These are phyloP conservation scores for Neurospora pannonica DNA, from an alignment of 495 filamentous ascomycete genomes.

Conservation along the genomic window DNA sequence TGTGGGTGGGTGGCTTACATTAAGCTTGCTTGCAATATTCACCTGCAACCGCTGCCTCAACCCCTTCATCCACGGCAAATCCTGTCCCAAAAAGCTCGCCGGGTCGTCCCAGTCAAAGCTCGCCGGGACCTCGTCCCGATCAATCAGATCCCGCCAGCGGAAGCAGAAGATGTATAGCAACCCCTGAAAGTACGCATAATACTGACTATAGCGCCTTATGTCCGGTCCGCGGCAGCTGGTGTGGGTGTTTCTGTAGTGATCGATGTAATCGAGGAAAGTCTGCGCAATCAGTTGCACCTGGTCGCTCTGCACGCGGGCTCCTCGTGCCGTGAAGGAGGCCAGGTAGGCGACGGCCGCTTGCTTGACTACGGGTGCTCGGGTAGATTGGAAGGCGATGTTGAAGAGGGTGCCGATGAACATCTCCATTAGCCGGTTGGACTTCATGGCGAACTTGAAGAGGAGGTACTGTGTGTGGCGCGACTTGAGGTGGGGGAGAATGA, in stretches of 20 bases:
- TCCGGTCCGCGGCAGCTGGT: conserved; percentile 69
- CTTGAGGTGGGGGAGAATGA: conserved; percentile 59
- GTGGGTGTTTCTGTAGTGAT: conserved; percentile 51
- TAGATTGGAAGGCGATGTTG: conserved; percentile 43
- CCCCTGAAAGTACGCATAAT: conserved; percentile 85
- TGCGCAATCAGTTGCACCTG: conserved; percentile 70
- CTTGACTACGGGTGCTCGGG: conserved; percentile 56
- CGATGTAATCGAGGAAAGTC: conserved; percentile 63
- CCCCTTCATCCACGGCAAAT: conserved; percentile 63
- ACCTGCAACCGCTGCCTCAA: conserved; percentile 61
- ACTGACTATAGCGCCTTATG: conserved; percentile 68
- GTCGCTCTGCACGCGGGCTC: conserved; percentile 63
- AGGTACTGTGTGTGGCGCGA: conserved; percentile 25
- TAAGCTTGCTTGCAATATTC: conserved; percentile 77
- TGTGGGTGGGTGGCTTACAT: conserved; percentile 27
- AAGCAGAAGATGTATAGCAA: conserved; percentile 88
- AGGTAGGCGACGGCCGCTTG: conserved; percentile 87
- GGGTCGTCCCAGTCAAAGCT: conserved; percentile 47
- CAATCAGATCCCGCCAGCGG: conserved; percentile 83
- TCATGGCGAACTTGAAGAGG: conserved; percentile 90
- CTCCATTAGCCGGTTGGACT: conserved; percentile 61
- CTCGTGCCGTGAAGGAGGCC: conserved; percentile 74
- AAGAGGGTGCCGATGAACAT: conserved; percentile 73
- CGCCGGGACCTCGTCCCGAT: conserved; percentile 32
- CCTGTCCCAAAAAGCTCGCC: conserved; percentile 44